phyloP scores from a whole-genome alignment of 2,329 filamentous ascomycete genomes.

The Fusarium sp. region DNA sequence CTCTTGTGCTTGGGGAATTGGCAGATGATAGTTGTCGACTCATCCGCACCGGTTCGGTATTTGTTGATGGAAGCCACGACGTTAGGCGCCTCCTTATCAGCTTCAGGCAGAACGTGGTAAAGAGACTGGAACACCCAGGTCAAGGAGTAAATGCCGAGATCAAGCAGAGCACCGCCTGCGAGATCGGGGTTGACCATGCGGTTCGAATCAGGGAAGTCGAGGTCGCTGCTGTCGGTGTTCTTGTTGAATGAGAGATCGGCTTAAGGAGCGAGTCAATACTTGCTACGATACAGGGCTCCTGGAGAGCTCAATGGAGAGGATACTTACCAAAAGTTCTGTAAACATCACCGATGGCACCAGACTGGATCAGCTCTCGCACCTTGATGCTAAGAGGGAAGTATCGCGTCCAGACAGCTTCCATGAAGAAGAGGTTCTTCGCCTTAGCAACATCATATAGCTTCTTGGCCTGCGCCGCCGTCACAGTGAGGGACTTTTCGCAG shows the following conservation, averaged over 20 bases:
- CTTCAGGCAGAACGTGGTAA: slow-evolving; percentile 80
- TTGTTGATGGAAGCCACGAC: slow-evolving; percentile 78
- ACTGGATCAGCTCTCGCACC: slow-evolving; percentile 72
- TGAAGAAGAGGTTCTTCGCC: slow-evolving; percentile 79
- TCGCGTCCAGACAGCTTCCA: slow-evolving; percentile 92
- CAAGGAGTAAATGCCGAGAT: slow-evolving; percentile 88
- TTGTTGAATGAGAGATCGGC: slow-evolving; percentile 72
- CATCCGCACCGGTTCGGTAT: slow-evolving; percentile 80
- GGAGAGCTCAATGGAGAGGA: background rate
- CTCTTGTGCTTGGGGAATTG: slow-evolving; percentile 77
- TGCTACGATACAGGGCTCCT: background rate
- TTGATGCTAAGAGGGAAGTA: slow-evolving; percentile 88
- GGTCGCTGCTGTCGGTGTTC: slow-evolving; percentile 66
- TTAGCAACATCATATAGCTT: slow-evolving; percentile 78
- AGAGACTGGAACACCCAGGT: slow-evolving; percentile 93
- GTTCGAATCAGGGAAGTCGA: slow-evolving; percentile 70
- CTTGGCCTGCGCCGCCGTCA: slow-evolving; percentile 81
- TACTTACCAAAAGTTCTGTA: slow-evolving; percentile 67
- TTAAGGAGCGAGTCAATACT: slow-evolving; percentile 41
- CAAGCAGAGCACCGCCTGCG: slow-evolving; percentile 84
- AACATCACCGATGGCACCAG: slow-evolving; percentile 69
- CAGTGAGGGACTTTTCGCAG: slow-evolving; percentile 91
- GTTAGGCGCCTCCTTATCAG: slow-evolving; percentile 74
- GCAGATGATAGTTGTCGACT: slow-evolving; percentile 81
- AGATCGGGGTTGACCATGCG: slow-evolving; percentile 87